Percentiles rank a stretch among this genome's conserved stretches.
These are phyloP conservation scores for Irineochytrium annulatum DNA, from an alignment of 192 early-diverging fungal genomes.

Conservation along the genomic window DNA sequence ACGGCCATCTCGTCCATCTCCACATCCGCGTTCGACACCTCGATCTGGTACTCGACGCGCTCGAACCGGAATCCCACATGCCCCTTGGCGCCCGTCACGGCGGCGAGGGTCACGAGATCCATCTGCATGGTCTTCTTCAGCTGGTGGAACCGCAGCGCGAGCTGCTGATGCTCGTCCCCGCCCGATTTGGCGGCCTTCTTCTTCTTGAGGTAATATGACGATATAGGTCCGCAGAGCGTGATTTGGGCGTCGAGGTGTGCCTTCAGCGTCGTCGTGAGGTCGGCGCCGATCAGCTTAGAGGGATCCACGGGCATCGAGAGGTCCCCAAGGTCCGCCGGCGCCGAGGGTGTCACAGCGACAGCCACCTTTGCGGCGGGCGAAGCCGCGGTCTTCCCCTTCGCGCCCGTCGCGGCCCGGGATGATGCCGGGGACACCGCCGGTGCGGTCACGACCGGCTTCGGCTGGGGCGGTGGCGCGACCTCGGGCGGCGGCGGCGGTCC, in stretches of 20 bases:
- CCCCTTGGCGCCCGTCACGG: conserved; percentile 6
- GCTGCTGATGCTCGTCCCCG: too few species aligned
- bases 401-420: too few species aligned
- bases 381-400: too few species aligned
- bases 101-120: conserved; percentile 45
- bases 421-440: too few species aligned
- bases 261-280: neutral
- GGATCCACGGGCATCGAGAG: neutral
- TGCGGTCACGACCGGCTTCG: too few species aligned
- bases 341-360: neutral
- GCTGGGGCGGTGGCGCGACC: too few species aligned
- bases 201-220: conserved; percentile 39
- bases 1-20: conserved; percentile 65
- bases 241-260: conserved; percentile 50
- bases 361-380: neutral
- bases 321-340: neutral
- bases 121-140: conserved; percentile 54
- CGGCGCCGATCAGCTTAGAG: neutral
- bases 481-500: conserved; percentile 8
- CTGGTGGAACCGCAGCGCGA: conserved; percentile 54
- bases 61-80: conserved; percentile 52
- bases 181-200: conserved; percentile 45
- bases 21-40: conserved; percentile 49
- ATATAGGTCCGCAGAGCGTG: conserved; percentile 42
- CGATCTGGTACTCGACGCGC: conserved; percentile 50